Conservation (phyloP, 805 yeast species). For the Danielia reshetovae region DNA sequence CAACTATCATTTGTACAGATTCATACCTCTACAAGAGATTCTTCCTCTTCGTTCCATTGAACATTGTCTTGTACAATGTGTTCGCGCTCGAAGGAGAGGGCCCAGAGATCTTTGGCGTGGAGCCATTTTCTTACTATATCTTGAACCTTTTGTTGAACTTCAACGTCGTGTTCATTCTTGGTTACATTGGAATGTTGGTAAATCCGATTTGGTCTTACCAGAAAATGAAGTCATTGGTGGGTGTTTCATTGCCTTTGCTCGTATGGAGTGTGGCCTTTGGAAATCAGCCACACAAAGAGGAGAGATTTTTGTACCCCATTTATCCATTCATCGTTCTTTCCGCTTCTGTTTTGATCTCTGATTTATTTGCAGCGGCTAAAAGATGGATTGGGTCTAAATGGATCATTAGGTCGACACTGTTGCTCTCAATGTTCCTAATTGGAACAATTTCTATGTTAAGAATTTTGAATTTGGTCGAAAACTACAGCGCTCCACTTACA, state of each 20-base stretch:
- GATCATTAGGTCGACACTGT: constrained; percentile 9
- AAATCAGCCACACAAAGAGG: constrained; percentile 88
- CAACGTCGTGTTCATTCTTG: constrained; percentile 49
- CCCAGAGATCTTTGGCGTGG: constrained; percentile 87
- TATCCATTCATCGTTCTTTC: constrained; percentile 65
- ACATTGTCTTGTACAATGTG: constrained; percentile 82
- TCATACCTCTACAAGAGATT: constrained; percentile 53
- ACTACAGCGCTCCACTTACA: constrained; percentile 70
- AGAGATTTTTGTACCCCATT: constrained; percentile 82
- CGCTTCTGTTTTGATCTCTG: constrained; percentile 49
- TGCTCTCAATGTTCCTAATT: constrained; percentile 29
- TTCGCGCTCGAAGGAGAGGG: constrained; percentile 66
- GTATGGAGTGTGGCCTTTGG: constrained; percentile 68
- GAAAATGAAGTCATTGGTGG: constrained; percentile 8
- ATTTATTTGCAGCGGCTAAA: constrained; percentile 7
- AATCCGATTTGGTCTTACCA: constrained; percentile 15
- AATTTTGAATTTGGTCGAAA: constrained; percentile 54
- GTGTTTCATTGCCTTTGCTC: constrained; percentile 42
- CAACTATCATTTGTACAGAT: constrained; percentile 45
- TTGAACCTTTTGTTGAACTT: constrained; percentile 71
- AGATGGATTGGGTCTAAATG: constrained; percentile 2
- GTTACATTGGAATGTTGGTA: constrained; percentile 33
- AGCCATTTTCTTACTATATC: constrained; percentile 70
- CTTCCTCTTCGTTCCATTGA: constrained; percentile 67
- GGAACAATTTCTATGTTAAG: constrained; percentile 39